Percentiles rank a stretch among this genome's conserved stretches.
phyloP scores from a whole-genome alignment of 306 rosid species.

The Myrica gale region DNA sequence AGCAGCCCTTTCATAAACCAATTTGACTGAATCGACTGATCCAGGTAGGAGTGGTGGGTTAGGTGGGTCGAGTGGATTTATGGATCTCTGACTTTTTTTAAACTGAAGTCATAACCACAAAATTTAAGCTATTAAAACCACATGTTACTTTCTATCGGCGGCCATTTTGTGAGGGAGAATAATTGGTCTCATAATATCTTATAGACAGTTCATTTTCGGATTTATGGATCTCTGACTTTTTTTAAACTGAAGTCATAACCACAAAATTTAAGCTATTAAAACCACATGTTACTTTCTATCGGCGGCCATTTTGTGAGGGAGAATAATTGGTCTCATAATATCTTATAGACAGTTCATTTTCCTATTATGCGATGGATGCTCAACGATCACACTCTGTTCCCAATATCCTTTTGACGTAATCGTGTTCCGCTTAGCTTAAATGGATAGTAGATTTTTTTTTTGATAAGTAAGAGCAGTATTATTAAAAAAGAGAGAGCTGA shows the following conservation, averaged over 20 bases:
- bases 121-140: background rate
- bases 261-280: background rate
- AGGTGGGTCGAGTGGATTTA: background rate
- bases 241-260: slow-evolving; percentile 10
- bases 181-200: slow-evolving; percentile 9
- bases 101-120: slow-evolving; percentile 16
- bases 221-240: background rate
- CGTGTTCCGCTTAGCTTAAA: no score
- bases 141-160: slow-evolving; percentile 3
- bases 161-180: slow-evolving; percentile 6
- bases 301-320: slow-evolving; percentile 4
- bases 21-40: background rate
- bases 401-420: no score
- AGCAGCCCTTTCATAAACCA: background rate
- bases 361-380: background rate
- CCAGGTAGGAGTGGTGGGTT: background rate
- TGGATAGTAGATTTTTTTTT: no score
- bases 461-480: no score
- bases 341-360: background rate
- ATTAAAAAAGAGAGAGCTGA: no score
- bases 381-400: background rate
- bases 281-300: background rate
- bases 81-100: background rate
- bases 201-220: background rate
- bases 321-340: slow-evolving; percentile 14